Evolutionary conservation across 1,284 basidiomycete genomes (phyloP).

Genomic region (Neolentinus lepideus): DNA sequence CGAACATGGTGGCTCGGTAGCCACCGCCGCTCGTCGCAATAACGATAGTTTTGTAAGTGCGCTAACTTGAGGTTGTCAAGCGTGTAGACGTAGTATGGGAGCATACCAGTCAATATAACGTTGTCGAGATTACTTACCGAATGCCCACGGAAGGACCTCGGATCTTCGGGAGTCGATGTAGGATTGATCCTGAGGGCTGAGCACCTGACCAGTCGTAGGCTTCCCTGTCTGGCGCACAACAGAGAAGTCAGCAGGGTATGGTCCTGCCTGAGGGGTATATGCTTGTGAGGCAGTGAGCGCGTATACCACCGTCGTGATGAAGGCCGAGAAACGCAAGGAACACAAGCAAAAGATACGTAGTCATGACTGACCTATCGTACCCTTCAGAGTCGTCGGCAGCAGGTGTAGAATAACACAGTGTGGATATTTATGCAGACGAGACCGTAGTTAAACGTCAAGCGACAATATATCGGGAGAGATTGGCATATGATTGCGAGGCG

Average conservation of each 20-base stretch:
- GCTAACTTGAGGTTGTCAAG: conserved; percentile 15
- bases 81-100: conserved; percentile 30
- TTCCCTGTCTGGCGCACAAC: not conserved
- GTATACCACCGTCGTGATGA: not conserved
- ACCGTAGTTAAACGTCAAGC: too few relatives aligned
- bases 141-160: conserved; percentile 19
- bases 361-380: not conserved
- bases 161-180: conserved; percentile 16
- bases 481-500: too few relatives aligned
- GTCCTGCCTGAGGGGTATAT: not conserved
- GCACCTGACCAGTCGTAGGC: conserved; percentile 9
- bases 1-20: conserved; percentile 51
- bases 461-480: too few relatives aligned
- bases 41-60: conserved; percentile 42
- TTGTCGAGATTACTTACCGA: conserved; percentile 21
- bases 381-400: not conserved
- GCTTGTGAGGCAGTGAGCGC: not conserved
- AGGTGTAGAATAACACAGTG: not conserved
- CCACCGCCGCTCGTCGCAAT: conserved; percentile 57
- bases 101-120: conserved; percentile 20
- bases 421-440: not conserved
- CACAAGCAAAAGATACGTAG: not conserved
- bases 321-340: not conserved
- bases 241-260: not conserved
- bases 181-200: conserved; percentile 15